phyloP scores from a whole-genome alignment of 176 grass and related monocot genomes.

The Lolium rigidum region DNA sequence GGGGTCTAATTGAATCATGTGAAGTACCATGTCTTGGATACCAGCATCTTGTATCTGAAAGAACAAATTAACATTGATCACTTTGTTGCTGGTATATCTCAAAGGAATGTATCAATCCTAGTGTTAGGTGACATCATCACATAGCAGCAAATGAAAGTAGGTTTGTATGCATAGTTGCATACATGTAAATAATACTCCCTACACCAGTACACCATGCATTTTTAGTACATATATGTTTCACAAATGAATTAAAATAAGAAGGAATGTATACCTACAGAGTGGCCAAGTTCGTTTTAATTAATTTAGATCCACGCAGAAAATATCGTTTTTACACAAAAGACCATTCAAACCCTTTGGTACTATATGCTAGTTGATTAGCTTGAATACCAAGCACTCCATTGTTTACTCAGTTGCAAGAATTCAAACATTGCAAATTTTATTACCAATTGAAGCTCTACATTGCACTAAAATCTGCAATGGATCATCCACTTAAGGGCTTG shows the following conservation, averaged over 20 bases:
- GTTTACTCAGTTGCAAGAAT: constrained; percentile 16
- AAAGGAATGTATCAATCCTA: constrained; percentile 23
- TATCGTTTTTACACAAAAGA: not conserved
- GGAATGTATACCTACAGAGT: not conserved
- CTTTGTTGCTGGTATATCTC: constrained; percentile 28
- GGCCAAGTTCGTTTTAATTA: constrained; percentile 10
- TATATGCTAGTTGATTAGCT: not conserved
- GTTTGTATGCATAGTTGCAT: not conserved
- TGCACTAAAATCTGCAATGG: constrained; percentile 24
- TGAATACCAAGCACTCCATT: not conserved
- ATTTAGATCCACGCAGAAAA: constrained; percentile 25
- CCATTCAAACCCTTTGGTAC: not conserved
- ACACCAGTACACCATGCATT: constrained; percentile 5
- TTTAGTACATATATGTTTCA: constrained; percentile 24
- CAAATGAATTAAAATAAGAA: constrained; percentile 15
- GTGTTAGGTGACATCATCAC: constrained; percentile 11
- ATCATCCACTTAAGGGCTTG: constrained; percentile 6
- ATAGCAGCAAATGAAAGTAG: not conserved
- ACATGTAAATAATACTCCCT: not conserved
- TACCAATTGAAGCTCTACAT: constrained; percentile 16
- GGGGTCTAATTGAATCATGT: constrained; percentile 98
- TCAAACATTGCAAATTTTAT: not conserved
- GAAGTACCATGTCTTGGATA: constrained; percentile 96
- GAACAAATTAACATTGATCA: constrained; percentile 32
- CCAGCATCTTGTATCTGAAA: constrained; percentile 94